A percentile compares a stretch with the other conserved stretches of the same genome.
Conservation (phyloP, 2,329 filamentous ascomycete species). For the Hypoxylon sp. region DNA sequence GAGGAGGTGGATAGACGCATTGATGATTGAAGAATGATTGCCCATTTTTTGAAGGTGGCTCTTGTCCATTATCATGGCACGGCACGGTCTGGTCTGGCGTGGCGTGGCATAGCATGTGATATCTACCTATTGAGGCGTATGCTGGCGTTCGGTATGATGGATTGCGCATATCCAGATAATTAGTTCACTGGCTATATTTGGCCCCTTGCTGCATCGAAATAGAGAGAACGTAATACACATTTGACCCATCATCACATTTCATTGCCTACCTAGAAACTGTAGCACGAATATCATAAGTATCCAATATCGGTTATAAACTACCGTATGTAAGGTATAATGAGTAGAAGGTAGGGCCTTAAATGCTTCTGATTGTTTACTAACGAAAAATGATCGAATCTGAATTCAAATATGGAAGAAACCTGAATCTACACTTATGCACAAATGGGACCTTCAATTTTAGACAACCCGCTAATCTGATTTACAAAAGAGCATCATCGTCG, state of each 20-base stretch:
- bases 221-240: constrained; percentile 6
- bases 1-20: background rate
- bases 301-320: background rate
- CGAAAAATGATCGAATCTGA: constrained; percentile 18
- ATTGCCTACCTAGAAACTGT: background rate
- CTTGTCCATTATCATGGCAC: background rate
- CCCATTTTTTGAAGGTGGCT: background rate
- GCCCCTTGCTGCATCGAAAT: constrained; percentile 3
- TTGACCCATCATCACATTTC: background rate
- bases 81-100: constrained; percentile 5
- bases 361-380: background rate
- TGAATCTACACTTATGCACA: constrained; percentile 38
- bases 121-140: constrained; percentile 8
- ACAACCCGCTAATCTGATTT: constrained; percentile 43
- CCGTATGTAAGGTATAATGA: background rate
- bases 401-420: constrained; percentile 10
- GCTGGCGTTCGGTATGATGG: constrained; percentile 20
- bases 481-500: constrained; percentile 47
- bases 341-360: background rate
- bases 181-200: background rate
- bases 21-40: constrained; percentile 5
- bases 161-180: constrained; percentile 6
- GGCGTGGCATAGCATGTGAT: constrained; percentile 25
- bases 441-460: constrained; percentile 45
- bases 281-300: background rate